Conservation (phyloP, 768 basidiomycete genomes). For the Suillus lakei region DNA sequence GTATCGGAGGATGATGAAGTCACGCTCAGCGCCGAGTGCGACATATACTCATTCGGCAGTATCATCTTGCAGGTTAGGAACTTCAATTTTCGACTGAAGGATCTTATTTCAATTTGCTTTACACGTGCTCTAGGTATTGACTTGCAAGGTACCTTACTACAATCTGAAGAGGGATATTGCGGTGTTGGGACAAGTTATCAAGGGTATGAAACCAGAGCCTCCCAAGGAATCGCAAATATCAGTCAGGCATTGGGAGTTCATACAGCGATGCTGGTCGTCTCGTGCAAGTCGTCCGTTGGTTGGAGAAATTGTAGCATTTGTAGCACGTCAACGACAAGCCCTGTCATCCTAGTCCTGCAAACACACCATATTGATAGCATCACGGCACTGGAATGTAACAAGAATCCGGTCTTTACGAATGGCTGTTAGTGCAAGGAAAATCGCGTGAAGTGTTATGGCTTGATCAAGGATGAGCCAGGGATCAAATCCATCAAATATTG, state of each 20-base stretch:
- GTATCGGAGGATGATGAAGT: neutral
- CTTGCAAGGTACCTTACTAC: conserved; percentile 1
- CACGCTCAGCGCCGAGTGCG: neutral
- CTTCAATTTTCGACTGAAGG: neutral
- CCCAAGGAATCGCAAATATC: neutral
- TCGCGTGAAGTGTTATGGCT: no score
- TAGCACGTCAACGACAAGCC: neutral
- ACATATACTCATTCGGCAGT: neutral
- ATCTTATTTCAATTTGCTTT: neutral
- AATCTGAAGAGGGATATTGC: neutral
- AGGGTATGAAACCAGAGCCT: neutral
- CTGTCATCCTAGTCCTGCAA: no score
- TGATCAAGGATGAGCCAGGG: no score
- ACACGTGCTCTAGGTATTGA: neutral
- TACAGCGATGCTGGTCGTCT: neutral
- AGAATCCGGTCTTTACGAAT: no score
- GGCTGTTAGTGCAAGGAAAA: no score
- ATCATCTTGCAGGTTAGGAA: neutral
- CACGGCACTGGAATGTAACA: no score
- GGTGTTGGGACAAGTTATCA: no score
- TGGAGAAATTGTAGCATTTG: neutral
- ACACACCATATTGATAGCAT: no score
- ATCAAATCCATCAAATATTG: no score
- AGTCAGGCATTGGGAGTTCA: neutral
- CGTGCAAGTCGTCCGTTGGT: neutral